Evolutionary conservation across 495 filamentous ascomycete species (phyloP), one percentile per base, ranked within the genome.

Genomic region (Penicillium cataractarum): DNA sequence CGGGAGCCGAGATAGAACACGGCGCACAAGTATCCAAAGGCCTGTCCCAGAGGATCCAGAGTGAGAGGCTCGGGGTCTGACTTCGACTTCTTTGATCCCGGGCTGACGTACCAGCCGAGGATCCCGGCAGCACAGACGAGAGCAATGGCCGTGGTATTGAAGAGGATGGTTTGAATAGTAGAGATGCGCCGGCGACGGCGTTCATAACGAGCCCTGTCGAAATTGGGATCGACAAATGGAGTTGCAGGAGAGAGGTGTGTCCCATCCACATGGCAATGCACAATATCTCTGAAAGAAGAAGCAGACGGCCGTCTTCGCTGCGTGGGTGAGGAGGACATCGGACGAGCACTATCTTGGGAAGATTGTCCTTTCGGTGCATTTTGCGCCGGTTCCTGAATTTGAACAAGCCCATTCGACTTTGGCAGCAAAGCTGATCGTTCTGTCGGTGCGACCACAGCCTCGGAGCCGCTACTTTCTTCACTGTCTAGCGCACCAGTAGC

Each of bases 1-100:
- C 95, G 87, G 0, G 89, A 92, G 22, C 91, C 92, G 15, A 98
- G 89, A 69, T 99, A 99, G 17, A 98, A 81, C 3, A 83, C 78
- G 1, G 95, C 95, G 75, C 91, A 95, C 39, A 95, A 75, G 71
- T 92, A 96, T 35, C 92, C 92, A 66, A 94, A 96, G 10, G 92
- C 74, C 69, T 96, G 95, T 35, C 95, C 95, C 73, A 87, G 84
- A 46, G 87, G 49, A 64, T 90, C 88, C 72, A 99, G 89, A 0
- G 76, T 68, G 2, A 93, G 79, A 24, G 65, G 63, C 19, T 71
- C 70, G 8, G 12, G 76, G 32, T 59, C 70, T 40, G 62, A 73
- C 50, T 33, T 75, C 50, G 58, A 59, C 35, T 60, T 70, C 58
- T 51, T 79, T 62, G 66, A 60, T 49, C 61, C 61, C 27, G 74